Conservation (phyloP, 768 basidiomycete species). For the Tulasnella sp. region DNA sequence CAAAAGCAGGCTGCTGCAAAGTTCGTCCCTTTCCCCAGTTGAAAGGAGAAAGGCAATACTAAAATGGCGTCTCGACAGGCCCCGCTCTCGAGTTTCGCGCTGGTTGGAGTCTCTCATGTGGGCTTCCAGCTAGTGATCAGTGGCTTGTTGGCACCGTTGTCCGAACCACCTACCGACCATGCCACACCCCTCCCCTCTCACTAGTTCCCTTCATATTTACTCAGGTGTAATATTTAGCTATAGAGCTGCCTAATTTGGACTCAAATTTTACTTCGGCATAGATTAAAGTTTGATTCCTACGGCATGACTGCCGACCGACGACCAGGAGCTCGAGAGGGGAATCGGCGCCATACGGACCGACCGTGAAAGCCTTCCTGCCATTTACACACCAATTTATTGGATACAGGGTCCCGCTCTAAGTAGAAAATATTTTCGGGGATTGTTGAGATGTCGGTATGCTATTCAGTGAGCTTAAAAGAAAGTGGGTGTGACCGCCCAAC, state of each 20-base stretch:
- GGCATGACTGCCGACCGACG: background rate
- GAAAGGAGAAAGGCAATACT: background rate
- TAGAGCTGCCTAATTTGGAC: background rate
- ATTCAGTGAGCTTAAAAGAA: too few species aligned
- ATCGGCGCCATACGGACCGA: too few species aligned
- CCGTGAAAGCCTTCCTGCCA: too few species aligned
- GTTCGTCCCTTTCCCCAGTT: background rate
- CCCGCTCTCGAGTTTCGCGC: background rate
- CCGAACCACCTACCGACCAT: too few species aligned
- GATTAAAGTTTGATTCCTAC: background rate
- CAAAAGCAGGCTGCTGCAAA: background rate
- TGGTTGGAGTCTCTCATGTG: background rate
- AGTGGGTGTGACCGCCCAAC: too few species aligned
- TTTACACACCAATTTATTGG: too few species aligned
- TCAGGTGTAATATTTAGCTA: background rate
- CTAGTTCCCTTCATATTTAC: background rate
- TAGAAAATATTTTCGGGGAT: too few species aligned
- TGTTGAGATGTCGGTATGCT: too few species aligned
- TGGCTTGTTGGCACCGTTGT: too few species aligned
- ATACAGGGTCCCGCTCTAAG: too few species aligned
- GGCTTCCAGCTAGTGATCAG: background rate
- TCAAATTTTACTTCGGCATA: background rate
- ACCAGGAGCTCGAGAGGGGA: background rate
- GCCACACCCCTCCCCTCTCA: background rate
- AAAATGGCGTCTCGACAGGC: background rate